Evolutionary conservation across 192 early-diverging fungal genomes (phyloP).

Genomic region (Backusella morwellensis): DNA sequence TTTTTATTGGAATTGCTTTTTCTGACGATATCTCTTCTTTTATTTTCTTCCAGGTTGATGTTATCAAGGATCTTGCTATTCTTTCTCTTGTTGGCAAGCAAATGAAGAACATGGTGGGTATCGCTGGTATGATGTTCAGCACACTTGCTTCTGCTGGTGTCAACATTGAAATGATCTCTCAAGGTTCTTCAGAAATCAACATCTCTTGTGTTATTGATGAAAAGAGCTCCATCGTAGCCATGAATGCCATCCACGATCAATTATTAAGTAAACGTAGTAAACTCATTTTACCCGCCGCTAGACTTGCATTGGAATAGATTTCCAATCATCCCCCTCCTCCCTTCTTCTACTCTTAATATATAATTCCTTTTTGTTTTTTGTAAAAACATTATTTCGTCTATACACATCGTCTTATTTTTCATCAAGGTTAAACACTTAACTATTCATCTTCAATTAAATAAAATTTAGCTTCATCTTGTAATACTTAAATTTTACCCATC

Average conservation of each 20-base stretch:
- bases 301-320: constrained; percentile 15
- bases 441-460: not conserved
- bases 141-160: constrained; percentile 83
- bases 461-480: not conserved
- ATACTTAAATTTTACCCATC: not conserved
- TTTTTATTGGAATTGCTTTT: constrained; percentile 7
- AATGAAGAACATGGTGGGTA: constrained; percentile 98
- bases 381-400: constrained; percentile 2
- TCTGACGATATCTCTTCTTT: not conserved
- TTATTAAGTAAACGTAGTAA: constrained; percentile 39
- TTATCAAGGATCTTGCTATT: constrained; percentile 89
- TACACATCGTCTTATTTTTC: not conserved
- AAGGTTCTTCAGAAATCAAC: constrained; percentile 98
- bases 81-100: constrained; percentile 93
- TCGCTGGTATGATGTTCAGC: constrained; percentile 91
- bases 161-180: constrained; percentile 99
- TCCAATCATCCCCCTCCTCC: not conserved
- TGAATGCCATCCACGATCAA: constrained; percentile 89
- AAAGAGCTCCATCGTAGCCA: constrained; percentile 63
- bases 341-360: not conserved
- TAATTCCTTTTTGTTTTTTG: not conserved
- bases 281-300: constrained; percentile 18
- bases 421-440: not conserved
- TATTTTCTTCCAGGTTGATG: constrained; percentile 57
- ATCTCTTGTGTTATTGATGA: constrained; percentile 96